phyloP scores from a whole-genome alignment of 441 rosid genomes.

The Viola pubescens region DNA sequence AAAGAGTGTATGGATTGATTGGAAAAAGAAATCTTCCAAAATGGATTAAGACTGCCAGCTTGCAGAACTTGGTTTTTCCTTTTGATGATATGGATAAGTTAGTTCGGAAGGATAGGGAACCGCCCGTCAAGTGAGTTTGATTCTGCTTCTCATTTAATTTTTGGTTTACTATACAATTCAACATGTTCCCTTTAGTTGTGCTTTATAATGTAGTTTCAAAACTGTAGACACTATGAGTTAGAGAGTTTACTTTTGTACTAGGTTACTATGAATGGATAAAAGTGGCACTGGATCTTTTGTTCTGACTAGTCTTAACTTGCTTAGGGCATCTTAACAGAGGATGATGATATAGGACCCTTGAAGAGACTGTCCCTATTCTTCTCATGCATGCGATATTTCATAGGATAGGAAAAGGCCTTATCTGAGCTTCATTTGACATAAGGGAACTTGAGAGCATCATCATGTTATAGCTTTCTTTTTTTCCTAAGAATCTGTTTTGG shows the following conservation, averaged over 20 bases:
- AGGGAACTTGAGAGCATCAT: too few species aligned
- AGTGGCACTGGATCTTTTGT: too few species aligned
- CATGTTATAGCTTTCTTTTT: too few species aligned
- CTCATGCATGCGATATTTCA: not conserved
- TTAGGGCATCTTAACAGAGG: too few species aligned
- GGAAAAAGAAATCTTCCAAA: slow-evolving; percentile 82
- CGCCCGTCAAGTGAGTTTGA: slow-evolving; percentile 79
- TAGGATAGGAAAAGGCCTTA: too few species aligned
- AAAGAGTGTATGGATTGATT: slow-evolving; percentile 81
- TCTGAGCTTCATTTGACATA: too few species aligned
- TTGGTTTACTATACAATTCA: not conserved
- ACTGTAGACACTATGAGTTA: too few species aligned
- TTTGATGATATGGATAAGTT: slow-evolving; percentile 82
- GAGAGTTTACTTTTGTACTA: too few species aligned
- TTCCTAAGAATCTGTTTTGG: too few species aligned
- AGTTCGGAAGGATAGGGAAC: slow-evolving; percentile 65
- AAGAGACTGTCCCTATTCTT: not conserved
- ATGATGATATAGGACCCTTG: not conserved
- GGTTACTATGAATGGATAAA: too few species aligned
- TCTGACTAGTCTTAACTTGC: too few species aligned
- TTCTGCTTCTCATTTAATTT: slow-evolving; percentile 12
- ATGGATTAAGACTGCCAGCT: slow-evolving; percentile 84
- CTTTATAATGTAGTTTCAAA: not conserved
- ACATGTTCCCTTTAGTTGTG: not conserved
- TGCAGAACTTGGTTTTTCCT: slow-evolving; percentile 85